A percentile compares a stretch with the other conserved stretches of the same genome.
Evolutionary conservation across 805 yeast genomes (phyloP).

Genomic region (Candida awuae): DNA sequence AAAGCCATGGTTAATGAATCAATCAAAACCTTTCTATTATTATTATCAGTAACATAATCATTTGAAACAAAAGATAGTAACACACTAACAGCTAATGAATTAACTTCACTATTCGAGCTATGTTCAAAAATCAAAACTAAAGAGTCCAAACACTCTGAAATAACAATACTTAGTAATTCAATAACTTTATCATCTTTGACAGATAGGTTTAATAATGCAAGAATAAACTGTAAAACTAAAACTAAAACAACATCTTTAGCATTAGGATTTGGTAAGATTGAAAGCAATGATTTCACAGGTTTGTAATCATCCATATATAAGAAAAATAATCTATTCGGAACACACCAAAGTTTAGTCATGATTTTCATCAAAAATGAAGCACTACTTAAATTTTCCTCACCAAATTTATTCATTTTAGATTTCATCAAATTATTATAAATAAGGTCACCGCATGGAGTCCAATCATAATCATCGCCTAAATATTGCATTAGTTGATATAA

Average conservation of each 20-base stretch:
- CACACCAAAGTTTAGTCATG: slow-evolving; percentile 50
- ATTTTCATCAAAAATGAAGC: slow-evolving; percentile 70
- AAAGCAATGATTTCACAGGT: slow-evolving; percentile 48
- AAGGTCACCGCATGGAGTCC: slow-evolving; percentile 44
- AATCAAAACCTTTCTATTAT: slow-evolving; percentile 45
- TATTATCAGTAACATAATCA: slow-evolving; percentile 48
- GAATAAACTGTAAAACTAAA: slow-evolving; percentile 47
- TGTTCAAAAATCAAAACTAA: slow-evolving; percentile 43
- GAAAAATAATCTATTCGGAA: slow-evolving; percentile 39
- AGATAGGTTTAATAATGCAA: slow-evolving; percentile 36
- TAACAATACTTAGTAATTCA: slow-evolving; percentile 46
- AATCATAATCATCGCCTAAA: slow-evolving; percentile 43
- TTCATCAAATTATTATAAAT: slow-evolving; percentile 48
- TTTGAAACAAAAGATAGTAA: slow-evolving; percentile 47
- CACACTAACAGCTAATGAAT: slow-evolving; percentile 44
- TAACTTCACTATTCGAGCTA: slow-evolving; percentile 37
- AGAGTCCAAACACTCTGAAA: slow-evolving; percentile 45
- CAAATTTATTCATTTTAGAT: slow-evolving; percentile 63
- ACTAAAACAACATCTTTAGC: slow-evolving; percentile 62
- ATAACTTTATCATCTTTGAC: slow-evolving; percentile 35
- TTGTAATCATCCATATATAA: slow-evolving; percentile 48
- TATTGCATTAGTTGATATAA: slow-evolving; percentile 47
- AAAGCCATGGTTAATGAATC: slow-evolving; percentile 52
- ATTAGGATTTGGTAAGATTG: slow-evolving; percentile 42
- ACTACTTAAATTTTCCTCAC: slow-evolving; percentile 71